Evolutionary conservation across 202 grass and related monocot genomes (phyloP).

Genomic region (Panicum virgatum): DNA sequence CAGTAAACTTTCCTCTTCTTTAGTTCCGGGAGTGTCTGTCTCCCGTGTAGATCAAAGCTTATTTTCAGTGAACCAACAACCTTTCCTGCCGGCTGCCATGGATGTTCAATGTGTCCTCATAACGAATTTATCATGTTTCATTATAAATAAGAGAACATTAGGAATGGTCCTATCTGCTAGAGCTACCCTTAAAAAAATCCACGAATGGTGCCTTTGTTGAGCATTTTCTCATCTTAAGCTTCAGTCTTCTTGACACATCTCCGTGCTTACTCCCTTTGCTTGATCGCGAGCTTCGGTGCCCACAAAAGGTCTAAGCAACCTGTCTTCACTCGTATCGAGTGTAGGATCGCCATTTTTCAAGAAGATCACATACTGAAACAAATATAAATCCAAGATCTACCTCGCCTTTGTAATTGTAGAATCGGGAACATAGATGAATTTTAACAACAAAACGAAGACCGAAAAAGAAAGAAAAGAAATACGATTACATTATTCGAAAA

Average conservation of each 20-base stretch:
- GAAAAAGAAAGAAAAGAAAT: no score
- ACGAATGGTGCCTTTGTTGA: background rate
- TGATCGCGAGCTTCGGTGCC: background rate
- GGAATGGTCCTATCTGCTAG: no score
- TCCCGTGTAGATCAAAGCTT: background rate
- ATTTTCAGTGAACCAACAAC: background rate
- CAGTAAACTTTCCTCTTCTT: background rate
- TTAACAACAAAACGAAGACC: no score
- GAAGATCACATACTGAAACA: no score
- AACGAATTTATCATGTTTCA: no score
- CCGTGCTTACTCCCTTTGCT: background rate
- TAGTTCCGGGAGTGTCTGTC: background rate
- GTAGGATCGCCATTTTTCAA: no score
- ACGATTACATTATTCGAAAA: slow-evolving; percentile 13
- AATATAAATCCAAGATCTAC: no score
- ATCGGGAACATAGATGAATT: no score
- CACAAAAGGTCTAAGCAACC: background rate
- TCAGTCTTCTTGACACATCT: background rate
- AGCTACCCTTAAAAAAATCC: no score
- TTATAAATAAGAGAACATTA: no score
- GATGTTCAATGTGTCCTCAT: no score
- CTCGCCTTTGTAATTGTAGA: no score
- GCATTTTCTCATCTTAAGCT: background rate
- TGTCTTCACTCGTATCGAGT: background rate
- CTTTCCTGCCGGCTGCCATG: background rate